A percentile compares a stretch with the other conserved stretches of the same genome.
Evolutionary conservation across 148 eudicot species (phyloP).

Genomic region (Vaccinium darrowii): DNA sequence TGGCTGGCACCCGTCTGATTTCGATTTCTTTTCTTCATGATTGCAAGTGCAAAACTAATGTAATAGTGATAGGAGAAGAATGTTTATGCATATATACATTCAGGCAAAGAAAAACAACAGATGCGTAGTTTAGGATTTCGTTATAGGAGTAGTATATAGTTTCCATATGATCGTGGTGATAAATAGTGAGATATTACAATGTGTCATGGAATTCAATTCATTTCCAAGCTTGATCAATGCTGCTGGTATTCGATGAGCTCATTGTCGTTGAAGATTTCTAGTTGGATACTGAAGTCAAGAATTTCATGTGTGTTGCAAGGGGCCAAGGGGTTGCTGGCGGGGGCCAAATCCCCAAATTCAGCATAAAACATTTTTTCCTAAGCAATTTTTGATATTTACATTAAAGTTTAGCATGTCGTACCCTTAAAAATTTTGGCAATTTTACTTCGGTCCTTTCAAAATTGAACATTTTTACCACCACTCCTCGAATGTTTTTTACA

Average conservation of each 20-base stretch:
- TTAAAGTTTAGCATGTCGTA: too few relatives aligned
- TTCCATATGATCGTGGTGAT: not conserved
- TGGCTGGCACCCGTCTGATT: not conserved
- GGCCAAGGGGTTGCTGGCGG: too few relatives aligned
- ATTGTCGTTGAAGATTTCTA: not conserved
- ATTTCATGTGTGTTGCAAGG: too few relatives aligned
- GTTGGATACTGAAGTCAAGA: not conserved
- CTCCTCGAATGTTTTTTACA: too few relatives aligned
- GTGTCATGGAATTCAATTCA: not conserved
- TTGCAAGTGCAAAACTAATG: not conserved
- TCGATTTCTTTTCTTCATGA: not conserved
- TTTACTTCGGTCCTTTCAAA: too few relatives aligned
- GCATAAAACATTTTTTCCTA: too few relatives aligned
- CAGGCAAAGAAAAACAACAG: not conserved
- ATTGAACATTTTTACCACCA: too few relatives aligned
- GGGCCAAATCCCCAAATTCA: too few relatives aligned
- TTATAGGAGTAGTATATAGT: not conserved
- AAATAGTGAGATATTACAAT: not conserved
- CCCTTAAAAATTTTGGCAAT: too few relatives aligned
- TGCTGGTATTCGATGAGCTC: not conserved
- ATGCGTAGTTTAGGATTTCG: not conserved
- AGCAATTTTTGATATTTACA: too few relatives aligned
- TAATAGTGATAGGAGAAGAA: not conserved
- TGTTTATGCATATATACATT: not conserved
- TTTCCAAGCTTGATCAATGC: not conserved